Evolutionary conservation across 345 rosid genomes (phyloP), one percentile per base, ranked within the genome.

Genomic region (Erodium maritimum): DNA sequence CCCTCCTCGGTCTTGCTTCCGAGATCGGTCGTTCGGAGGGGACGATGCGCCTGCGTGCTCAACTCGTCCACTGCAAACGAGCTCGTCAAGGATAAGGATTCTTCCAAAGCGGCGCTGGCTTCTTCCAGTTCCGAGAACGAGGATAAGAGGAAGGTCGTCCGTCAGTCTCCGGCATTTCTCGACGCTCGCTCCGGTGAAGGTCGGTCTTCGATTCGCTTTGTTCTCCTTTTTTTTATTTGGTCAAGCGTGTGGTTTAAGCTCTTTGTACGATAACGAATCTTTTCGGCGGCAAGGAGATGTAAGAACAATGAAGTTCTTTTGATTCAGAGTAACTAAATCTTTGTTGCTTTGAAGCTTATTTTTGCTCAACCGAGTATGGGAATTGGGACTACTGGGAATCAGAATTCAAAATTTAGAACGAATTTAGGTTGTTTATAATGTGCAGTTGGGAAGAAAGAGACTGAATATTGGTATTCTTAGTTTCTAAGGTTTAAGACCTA

Each of bases 171-270:
- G 61, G 73, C 87, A 34, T 86, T 91, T 69, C 70, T 84, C 50
- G 86, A 89, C 59, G 99, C 80, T 17, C 77, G 71, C 29, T 77
- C 81, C 23, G 95, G 80, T 65, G 63, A 83, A 80, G 99, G 99
- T 93, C 62, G 55, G 46, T 4, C 62, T 51, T 53, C 16, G 56
- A 3, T 23, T 58, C 1, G 6, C 50, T 0, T 0, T 45, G 9
- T 21, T 22, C n/a, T 24, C 37, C 37, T 29, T 25, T 2, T 25
- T 7, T 25, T 25, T 25, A 25, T 25, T 25, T 25, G 3, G 7
- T 7, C 33, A 3, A 25, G 33, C n/a, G n/a, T n/a, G n/a, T 8
- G 7, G 6, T 17, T 58, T 33, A 19, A 25, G 17, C 17, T 61
- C 60, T 61, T 22, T 60, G 46, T 37, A 12, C 6, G 46, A 12